These are phyloP conservation scores for Cavenderia fasciculata DNA, from an alignment of 78 protist genomes.

Conservation along the genomic window DNA sequence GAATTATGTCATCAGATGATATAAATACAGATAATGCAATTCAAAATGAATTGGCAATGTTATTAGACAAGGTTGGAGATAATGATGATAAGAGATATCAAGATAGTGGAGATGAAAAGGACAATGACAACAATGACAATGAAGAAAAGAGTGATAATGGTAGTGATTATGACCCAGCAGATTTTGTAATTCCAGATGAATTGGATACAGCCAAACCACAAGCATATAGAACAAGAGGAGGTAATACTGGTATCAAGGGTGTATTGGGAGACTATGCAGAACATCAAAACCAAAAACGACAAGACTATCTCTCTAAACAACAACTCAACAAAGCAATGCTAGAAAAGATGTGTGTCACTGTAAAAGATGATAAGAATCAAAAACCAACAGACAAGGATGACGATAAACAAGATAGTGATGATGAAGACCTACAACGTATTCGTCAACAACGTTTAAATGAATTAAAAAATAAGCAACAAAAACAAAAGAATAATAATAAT, in stretches of 20 bases:
- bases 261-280: slow-evolving; percentile 67
- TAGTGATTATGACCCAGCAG: slow-evolving; percentile 6
- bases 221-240: slow-evolving; percentile 12
- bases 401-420: slow-evolving; percentile 29
- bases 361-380: slow-evolving; percentile 11
- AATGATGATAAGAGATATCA: slow-evolving; percentile 33
- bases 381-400: slow-evolving; percentile 1
- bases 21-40: not conserved
- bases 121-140: not conserved
- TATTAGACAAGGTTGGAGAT: slow-evolving; percentile 38
- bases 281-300: slow-evolving; percentile 23
- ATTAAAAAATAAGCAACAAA: slow-evolving; percentile 13
- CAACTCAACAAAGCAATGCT: not conserved
- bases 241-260: slow-evolving; percentile 77
- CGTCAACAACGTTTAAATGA: slow-evolving; percentile 19
- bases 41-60: slow-evolving; percentile 9
- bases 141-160: slow-evolving; percentile 16
- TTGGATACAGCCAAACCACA: not conserved
- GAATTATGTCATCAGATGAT: no score
- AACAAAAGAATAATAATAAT: no score
- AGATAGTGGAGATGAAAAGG: slow-evolving; percentile 75
- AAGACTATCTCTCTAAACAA: slow-evolving; percentile 14
- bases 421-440: slow-evolving; percentile 47
- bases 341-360: slow-evolving; percentile 46
- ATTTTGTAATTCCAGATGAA: slow-evolving; percentile 16